Evolutionary conservation across 495 filamentous ascomycete genomes (phyloP).

Genomic region (Delitschia confertaspora): DNA sequence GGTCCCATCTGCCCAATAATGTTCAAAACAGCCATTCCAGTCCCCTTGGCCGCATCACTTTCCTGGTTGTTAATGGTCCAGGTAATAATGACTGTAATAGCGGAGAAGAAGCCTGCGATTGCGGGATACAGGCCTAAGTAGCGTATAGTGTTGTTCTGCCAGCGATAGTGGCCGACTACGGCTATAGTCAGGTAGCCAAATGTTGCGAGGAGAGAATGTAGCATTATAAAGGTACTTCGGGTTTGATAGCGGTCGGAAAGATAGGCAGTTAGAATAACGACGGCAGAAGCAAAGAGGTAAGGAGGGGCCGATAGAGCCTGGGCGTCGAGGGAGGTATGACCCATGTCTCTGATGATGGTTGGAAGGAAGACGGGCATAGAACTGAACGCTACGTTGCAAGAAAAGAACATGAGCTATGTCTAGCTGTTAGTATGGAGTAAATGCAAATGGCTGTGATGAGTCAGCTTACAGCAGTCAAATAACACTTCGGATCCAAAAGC

Average conservation of each 20-base stretch:
- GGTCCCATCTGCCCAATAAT: slow-evolving; percentile 56
- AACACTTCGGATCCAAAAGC: slow-evolving; percentile 33
- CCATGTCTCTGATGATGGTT: slow-evolving; percentile 69
- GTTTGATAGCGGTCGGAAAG: slow-evolving; percentile 64
- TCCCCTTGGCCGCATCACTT: slow-evolving; percentile 47
- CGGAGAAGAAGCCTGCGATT: slow-evolving; percentile 33
- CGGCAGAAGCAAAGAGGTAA: slow-evolving; percentile 66
- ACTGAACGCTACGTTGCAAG: slow-evolving; percentile 62
- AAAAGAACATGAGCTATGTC: slow-evolving; percentile 49
- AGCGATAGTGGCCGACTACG: slow-evolving; percentile 10
- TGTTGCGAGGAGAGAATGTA: slow-evolving; percentile 55
- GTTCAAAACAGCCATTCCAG: slow-evolving; percentile 51
- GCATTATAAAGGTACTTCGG: slow-evolving; percentile 57
- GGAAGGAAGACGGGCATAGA: slow-evolving; percentile 82
- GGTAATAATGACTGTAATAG: slow-evolving; percentile 31
- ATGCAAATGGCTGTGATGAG: background rate
- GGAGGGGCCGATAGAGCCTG: slow-evolving; percentile 78
- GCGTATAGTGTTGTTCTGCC: slow-evolving; percentile 20
- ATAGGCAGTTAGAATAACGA: slow-evolving; percentile 59
- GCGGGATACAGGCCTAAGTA: slow-evolving; percentile 36
- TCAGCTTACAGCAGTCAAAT: slow-evolving; percentile 21
- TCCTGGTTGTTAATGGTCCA: slow-evolving; percentile 45
- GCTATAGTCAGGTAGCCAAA: slow-evolving; percentile 53
- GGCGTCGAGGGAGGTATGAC: slow-evolving; percentile 60
- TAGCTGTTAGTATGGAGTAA: slow-evolving; percentile 2